These are phyloP conservation scores for Tetrahymena malaccensis DNA, from an alignment of 73 alveolate genomes.

Conservation along the genomic window DNA sequence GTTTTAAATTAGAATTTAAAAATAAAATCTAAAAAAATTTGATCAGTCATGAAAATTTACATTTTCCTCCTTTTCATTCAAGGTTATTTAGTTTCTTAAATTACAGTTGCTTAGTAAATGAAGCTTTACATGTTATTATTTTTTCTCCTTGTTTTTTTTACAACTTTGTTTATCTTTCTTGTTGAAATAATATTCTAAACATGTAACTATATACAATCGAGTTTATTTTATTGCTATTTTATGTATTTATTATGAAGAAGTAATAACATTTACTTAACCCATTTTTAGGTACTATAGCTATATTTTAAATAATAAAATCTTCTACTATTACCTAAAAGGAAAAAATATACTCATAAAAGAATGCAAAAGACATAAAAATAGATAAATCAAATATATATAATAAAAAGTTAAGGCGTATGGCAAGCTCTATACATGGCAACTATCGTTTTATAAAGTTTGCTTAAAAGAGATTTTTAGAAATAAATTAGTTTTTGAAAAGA, in stretches of 20 bases:
- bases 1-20: too few species aligned
- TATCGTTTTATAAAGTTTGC: not conserved
- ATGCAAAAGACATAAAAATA: too few species aligned
- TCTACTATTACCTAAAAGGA: not conserved
- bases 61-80: not conserved
- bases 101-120: not conserved
- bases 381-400: too few species aligned
- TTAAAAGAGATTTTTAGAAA: not conserved
- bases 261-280: not conserved
- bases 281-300: not conserved
- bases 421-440: not conserved
- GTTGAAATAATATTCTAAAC: not conserved
- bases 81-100: not conserved
- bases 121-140: not conserved
- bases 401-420: too few species aligned
- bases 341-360: too few species aligned
- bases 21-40: too few species aligned
- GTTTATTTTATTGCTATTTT: not conserved
- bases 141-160: not conserved
- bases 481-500: too few species aligned
- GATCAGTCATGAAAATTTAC: not conserved
- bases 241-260: too few species aligned
- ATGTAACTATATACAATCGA: too few species aligned
- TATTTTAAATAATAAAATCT: too few species aligned
- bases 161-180: not conserved